These are phyloP conservation scores for Polytrichum commune DNA, from an alignment of 225 moss, liverwort and hornwort genomes.

Conservation along the genomic window DNA sequence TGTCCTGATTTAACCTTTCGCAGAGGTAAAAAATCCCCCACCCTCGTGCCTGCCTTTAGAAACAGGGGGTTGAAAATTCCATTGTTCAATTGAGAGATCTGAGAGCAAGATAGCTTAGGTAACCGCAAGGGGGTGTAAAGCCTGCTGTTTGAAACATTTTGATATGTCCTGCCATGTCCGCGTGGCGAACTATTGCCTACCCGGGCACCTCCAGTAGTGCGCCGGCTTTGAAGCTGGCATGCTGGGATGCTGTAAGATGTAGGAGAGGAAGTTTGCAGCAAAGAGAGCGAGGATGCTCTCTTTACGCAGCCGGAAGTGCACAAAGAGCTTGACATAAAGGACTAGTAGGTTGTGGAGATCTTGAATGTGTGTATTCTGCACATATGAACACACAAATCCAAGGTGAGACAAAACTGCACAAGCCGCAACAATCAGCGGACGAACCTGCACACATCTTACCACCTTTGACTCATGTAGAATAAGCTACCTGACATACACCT, in stretches of 20 bases:
- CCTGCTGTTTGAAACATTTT: background rate
- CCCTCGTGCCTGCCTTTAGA: background rate
- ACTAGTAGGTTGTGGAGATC: conserved; percentile 1
- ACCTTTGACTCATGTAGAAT: too few species aligned
- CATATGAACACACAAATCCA: too few species aligned
- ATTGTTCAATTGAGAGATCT: conserved; percentile 8
- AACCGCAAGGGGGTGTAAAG: conserved; percentile 9
- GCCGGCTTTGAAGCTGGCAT: background rate
- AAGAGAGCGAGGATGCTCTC: conserved; percentile 40
- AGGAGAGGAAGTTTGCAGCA: background rate
- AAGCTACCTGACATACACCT: too few species aligned
- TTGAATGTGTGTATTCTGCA: too few species aligned
- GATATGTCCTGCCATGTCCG: background rate
- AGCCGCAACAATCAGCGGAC: too few species aligned
- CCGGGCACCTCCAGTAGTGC: background rate
- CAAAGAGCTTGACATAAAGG: conserved; percentile 51
- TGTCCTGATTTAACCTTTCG: background rate
- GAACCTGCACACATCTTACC: too few species aligned
- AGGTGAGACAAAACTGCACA: too few species aligned
- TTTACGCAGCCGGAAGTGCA: conserved; percentile 29
- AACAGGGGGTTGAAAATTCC: conserved; percentile 32
- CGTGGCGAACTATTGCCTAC: too few species aligned
- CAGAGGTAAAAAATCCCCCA: background rate
- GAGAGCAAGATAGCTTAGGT: background rate
- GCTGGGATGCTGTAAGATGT: background rate